phyloP scores from a whole-genome alignment of 2,329 filamentous ascomycete genomes.

The Ascomycota sp. region DNA sequence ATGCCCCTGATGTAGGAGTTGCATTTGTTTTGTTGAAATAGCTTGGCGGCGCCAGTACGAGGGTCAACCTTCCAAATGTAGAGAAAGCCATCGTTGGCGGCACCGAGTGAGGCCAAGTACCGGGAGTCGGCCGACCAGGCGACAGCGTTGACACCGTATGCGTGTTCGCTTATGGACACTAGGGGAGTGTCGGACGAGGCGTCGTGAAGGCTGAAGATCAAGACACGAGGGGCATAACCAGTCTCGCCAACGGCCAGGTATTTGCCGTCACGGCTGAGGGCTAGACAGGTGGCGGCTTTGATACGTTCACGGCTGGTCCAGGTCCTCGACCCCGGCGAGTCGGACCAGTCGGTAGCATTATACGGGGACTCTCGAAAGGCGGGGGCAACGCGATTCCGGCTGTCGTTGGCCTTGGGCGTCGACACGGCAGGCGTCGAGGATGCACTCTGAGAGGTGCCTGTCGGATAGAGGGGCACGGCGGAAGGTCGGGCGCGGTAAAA shows the following conservation, averaged over 20 bases:
- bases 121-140: constrained; percentile 74
- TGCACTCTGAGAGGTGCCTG: constrained; percentile 27
- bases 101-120: constrained; percentile 71
- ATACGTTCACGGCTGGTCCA: constrained; percentile 82
- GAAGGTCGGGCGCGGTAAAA: constrained; percentile 77
- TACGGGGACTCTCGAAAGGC: constrained; percentile 25
- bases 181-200: constrained; percentile 60
- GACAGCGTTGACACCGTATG: constrained; percentile 68
- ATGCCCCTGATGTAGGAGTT: constrained; percentile 70
- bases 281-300: constrained; percentile 79
- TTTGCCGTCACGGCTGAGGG: constrained; percentile 66
- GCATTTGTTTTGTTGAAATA: constrained; percentile 76
- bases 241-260: constrained; percentile 88
- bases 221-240: constrained; percentile 73
- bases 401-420: constrained; percentile 41
- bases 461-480: constrained; percentile 41
- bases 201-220: constrained; percentile 73
- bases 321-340: constrained; percentile 43
- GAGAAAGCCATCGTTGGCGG: constrained; percentile 78
- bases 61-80: constrained; percentile 75
- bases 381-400: constrained; percentile 30
- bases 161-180: constrained; percentile 71
- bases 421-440: constrained; percentile 24
- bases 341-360: constrained; percentile 29
- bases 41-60: constrained; percentile 54